phyloP scores from a whole-genome alignment of 2,329 filamentous ascomycete species.

The Nigrospora oryzae region DNA sequence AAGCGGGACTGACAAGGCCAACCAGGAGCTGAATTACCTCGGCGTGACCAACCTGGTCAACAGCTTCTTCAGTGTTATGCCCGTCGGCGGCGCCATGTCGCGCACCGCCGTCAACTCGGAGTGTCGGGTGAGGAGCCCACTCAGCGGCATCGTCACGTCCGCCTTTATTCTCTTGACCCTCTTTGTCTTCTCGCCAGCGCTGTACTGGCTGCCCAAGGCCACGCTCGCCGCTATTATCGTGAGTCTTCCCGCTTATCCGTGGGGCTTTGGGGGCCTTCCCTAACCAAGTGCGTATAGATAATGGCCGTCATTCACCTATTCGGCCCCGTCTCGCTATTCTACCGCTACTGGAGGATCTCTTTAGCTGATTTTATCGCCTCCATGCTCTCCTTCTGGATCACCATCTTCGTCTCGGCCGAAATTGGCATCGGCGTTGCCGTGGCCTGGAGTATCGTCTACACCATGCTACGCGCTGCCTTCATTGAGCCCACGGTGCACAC shows the following conservation, averaged over 20 bases:
- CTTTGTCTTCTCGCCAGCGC: constrained; percentile 49
- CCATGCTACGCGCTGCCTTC: constrained; percentile 51
- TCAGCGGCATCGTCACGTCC: constrained; percentile 52
- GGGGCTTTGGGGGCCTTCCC: too few species aligned
- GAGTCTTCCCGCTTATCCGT: constrained; percentile 7
- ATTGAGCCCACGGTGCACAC: constrained; percentile 10
- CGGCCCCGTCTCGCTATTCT: constrained; percentile 48
- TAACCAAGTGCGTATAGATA: constrained; percentile 27
- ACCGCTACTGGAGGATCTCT: constrained; percentile 56
- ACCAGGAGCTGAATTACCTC: constrained; percentile 55
- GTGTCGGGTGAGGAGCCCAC: constrained; percentile 52
- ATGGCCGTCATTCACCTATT: constrained; percentile 56
- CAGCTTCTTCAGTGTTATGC: constrained; percentile 56
- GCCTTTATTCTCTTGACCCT: constrained; percentile 54
- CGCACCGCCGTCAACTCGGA: constrained; percentile 60
- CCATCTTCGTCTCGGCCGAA: constrained; percentile 51
- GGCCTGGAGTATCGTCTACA: constrained; percentile 55
- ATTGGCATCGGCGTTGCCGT: constrained; percentile 51
- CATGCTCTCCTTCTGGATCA: constrained; percentile 57
- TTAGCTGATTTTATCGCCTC: constrained; percentile 56
- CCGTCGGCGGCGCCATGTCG: constrained; percentile 58
- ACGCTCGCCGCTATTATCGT: constrained; percentile 56
- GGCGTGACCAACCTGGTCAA: constrained; percentile 56
- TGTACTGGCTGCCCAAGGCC: constrained; percentile 62
- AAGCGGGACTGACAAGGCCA: too few species aligned